These are phyloP conservation scores for Stachybotrys chlorohalonatus DNA, from an alignment of 2,329 filamentous ascomycete species.

Conservation along the genomic window DNA sequence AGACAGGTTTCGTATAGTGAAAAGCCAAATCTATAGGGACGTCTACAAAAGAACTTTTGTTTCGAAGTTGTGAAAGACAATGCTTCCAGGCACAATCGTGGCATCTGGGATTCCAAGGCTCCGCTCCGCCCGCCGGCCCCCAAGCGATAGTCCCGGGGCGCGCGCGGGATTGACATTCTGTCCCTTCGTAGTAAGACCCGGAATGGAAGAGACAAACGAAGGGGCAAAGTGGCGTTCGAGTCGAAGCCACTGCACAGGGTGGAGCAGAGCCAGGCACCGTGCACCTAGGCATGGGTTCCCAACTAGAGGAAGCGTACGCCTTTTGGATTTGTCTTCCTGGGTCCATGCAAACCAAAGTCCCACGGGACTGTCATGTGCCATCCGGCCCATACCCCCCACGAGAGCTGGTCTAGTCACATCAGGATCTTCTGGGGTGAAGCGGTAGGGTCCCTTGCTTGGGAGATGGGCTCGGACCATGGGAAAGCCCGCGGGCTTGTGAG, in stretches of 20 bases:
- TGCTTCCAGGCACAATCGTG: neutral
- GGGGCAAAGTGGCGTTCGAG: neutral
- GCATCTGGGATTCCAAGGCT: neutral
- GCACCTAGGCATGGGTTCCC: neutral
- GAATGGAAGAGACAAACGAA: neutral
- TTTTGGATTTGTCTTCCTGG: neutral
- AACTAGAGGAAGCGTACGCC: neutral
- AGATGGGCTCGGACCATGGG: too few species aligned
- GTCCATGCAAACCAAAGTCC: neutral
- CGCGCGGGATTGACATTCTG: neutral
- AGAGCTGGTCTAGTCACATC: too few species aligned
- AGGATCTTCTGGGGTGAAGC: too few species aligned
- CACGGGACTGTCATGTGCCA: neutral
- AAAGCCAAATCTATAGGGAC: neutral
- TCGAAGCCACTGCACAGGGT: neutral
- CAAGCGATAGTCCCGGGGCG: neutral
- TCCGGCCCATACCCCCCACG: neutral
- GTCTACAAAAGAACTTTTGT: neutral
- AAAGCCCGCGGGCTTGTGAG: too few species aligned
- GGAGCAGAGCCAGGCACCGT: neutral
- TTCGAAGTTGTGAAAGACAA: neutral
- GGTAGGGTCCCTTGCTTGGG: too few species aligned
- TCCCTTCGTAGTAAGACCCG: neutral
- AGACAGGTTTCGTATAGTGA: neutral
- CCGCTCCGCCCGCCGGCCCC: neutral